Evolutionary conservation across 1,284 basidiomycete genomes (phyloP).

Genomic region (Puccinia novopanici): DNA sequence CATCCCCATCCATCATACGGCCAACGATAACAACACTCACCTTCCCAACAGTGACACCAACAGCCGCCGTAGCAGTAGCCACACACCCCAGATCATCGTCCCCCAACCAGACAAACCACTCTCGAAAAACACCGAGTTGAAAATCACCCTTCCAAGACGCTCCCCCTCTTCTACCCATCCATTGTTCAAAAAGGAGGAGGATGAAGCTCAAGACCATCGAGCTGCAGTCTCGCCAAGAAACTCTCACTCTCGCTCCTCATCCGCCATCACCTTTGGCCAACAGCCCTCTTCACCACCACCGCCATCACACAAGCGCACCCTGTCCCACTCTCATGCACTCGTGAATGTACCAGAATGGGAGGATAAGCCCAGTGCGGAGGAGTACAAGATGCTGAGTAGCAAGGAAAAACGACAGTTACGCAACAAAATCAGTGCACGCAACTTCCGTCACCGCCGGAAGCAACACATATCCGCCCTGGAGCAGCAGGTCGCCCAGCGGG

Average conservation of each 20-base stretch:
- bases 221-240: neutral
- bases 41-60: neutral
- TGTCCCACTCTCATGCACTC: conserved; percentile 36
- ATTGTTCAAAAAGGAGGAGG: conserved; percentile 12
- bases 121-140: neutral
- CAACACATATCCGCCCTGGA: conserved; percentile 92
- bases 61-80: neutral
- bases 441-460: conserved; percentile 90
- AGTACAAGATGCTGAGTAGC: conserved; percentile 89
- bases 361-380: conserved; percentile 72
- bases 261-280: conserved; percentile 1
- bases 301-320: conserved; percentile 18
- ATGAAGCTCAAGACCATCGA: neutral
- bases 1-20: neutral
- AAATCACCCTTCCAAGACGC: conserved; percentile 8
- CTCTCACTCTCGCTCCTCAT: conserved; percentile 8
- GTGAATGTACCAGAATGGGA: conserved; percentile 39
- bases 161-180: conserved; percentile 3
- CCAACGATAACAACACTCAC: neutral
- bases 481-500: conserved; percentile 87
- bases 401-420: conserved; percentile 95
- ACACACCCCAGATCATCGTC: neutral
- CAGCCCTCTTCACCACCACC: neutral
- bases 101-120: neutral
- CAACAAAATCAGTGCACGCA: conserved; percentile 94